phyloP scores from a whole-genome alignment of 345 rosid species.

The Sisymbrium irio region DNA sequence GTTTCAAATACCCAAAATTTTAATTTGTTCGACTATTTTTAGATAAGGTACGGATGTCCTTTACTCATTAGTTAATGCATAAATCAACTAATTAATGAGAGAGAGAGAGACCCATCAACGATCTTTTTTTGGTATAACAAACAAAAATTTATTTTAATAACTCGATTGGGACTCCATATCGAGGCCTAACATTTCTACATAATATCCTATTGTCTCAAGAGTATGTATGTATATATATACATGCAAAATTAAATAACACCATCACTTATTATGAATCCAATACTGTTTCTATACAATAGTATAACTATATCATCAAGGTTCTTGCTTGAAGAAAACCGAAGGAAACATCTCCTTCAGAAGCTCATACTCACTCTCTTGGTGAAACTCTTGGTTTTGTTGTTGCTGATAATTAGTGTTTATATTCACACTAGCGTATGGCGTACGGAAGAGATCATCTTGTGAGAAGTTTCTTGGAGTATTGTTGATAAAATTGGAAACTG shows the following conservation, averaged over 20 bases:
- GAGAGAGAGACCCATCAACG: not conserved
- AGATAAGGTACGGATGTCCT: not conserved
- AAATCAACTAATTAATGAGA: not conserved
- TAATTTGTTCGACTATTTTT: not conserved
- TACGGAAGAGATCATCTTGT: conserved; percentile 36
- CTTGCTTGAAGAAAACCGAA: conserved; percentile 61
- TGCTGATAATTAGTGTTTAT: conserved; percentile 35
- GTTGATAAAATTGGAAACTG: conserved; percentile 22
- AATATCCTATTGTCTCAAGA: conserved; percentile 4
- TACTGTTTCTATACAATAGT: conserved; percentile 9
- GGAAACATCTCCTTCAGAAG: conserved; percentile 81
- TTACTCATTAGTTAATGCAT: not conserved
- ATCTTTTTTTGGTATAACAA: not conserved
- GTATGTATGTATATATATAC: not conserved
- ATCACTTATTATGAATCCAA: conserved; percentile 20
- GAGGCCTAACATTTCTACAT: not conserved
- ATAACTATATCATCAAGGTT: conserved; percentile 12
- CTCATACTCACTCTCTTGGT: conserved; percentile 57
- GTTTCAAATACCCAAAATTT: not conserved
- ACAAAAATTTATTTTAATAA: not conserved
- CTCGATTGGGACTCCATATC: not conserved
- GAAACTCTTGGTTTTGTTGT: conserved; percentile 30
- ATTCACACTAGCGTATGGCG: conserved; percentile 21
- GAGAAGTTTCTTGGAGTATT: conserved; percentile 40
- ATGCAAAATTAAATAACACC: conserved; percentile 18